Conservation (phyloP, 768 basidiomycete genomes). For the Pholiota microspora region DNA sequence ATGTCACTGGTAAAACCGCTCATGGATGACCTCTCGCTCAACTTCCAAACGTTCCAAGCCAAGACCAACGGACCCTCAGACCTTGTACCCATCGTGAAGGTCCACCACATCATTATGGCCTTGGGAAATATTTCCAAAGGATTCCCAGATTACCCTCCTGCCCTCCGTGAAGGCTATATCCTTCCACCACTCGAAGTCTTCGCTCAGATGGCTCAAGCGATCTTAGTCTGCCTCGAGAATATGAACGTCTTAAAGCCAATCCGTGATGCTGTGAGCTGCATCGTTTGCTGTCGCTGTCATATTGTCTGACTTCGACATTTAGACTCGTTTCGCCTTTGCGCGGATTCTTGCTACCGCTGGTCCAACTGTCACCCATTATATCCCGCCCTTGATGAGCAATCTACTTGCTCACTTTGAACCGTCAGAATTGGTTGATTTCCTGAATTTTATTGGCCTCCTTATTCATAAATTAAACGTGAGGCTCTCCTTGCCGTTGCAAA, state of each 20-base stretch:
- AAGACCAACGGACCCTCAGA: slow-evolving; percentile 66
- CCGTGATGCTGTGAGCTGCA: slow-evolving; percentile 79
- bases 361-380: slow-evolving; percentile 79
- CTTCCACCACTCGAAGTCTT: slow-evolving; percentile 78
- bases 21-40: slow-evolving; percentile 65
- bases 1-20: slow-evolving; percentile 82
- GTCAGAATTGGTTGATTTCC: slow-evolving; percentile 90
- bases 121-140: slow-evolving; percentile 94
- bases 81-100: slow-evolving; percentile 74
- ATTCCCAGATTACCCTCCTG: slow-evolving; percentile 86
- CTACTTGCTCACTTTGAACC: slow-evolving; percentile 92
- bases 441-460: slow-evolving; percentile 90
- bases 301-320: background rate
- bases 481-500: slow-evolving; percentile 8
- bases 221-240: slow-evolving; percentile 82
- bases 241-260: slow-evolving; percentile 87
- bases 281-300: background rate
- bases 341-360: slow-evolving; percentile 90
- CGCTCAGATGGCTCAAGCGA: slow-evolving; percentile 79
- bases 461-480: slow-evolving; percentile 88
- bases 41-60: slow-evolving; percentile 49
- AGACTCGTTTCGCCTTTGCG: slow-evolving; percentile 94
- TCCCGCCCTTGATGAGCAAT: slow-evolving; percentile 86
- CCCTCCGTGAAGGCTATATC: slow-evolving; percentile 62
- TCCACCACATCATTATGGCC: slow-evolving; percentile 94